These are phyloP conservation scores for Thecaphora frezii DNA, from an alignment of 1,284 basidiomycete genomes.

Conservation along the genomic window DNA sequence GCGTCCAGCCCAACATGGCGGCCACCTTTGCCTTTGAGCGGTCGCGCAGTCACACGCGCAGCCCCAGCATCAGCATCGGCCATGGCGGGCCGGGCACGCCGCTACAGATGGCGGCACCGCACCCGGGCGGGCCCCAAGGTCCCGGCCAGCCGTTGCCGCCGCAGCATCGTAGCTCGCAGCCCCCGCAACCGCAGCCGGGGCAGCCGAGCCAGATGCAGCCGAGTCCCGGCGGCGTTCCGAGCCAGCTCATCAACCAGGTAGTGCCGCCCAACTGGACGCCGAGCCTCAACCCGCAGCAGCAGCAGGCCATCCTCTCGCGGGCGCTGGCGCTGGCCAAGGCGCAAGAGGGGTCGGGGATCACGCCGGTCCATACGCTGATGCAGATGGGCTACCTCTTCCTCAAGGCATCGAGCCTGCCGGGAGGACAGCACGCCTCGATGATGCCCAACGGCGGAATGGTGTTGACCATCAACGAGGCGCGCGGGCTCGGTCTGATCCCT, in stretches of 20 bases:
- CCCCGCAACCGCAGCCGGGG: constrained; percentile 9
- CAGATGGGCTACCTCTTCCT: constrained; percentile 54
- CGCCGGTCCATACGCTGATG: constrained; percentile 44
- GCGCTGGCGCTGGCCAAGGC: constrained; percentile 45
- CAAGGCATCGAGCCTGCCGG: constrained; percentile 42
- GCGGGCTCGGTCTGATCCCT: constrained; percentile 44
- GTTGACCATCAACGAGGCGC: constrained; percentile 49
- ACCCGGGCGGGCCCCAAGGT: too few relatives aligned
- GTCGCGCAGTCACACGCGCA: constrained; percentile 40
- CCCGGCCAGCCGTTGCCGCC: too few relatives aligned
- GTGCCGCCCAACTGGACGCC: constrained; percentile 44
- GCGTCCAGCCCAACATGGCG: constrained; percentile 2
- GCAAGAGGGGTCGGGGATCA: constrained; percentile 33
- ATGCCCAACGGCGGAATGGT: constrained; percentile 47
- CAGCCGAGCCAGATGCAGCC: constrained; percentile 6
- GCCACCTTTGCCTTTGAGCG: constrained; percentile 23
- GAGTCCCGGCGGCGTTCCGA: neutral
- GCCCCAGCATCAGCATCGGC: constrained; percentile 29
- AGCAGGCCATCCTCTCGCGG: constrained; percentile 42
- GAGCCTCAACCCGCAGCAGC: constrained; percentile 43
- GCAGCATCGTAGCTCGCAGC: neutral
- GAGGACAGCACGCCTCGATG: constrained; percentile 27
- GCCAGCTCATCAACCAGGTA: constrained; percentile 13
- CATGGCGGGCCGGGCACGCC: too few relatives aligned
- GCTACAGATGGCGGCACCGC: too few relatives aligned